These are phyloP conservation scores for Lojkania enalia DNA, from an alignment of 2,329 filamentous ascomycete species.

Conservation along the genomic window DNA sequence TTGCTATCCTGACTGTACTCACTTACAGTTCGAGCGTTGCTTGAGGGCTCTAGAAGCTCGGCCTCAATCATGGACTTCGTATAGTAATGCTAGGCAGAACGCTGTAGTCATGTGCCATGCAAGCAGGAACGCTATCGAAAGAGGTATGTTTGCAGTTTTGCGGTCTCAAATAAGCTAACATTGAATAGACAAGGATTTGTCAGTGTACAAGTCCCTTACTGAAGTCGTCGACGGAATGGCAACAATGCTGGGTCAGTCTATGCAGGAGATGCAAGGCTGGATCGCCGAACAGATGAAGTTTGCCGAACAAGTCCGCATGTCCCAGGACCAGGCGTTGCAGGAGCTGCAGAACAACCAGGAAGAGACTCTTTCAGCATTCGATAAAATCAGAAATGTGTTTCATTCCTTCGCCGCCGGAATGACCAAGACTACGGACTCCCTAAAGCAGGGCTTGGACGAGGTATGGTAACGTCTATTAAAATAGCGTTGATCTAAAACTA, in stretches of 20 bases:
- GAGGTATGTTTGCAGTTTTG: conserved; percentile 23
- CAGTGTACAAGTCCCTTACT: conserved; percentile 38
- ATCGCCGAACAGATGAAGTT: conserved; percentile 29
- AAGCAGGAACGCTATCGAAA: conserved; percentile 61
- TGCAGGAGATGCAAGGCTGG: conserved; percentile 28
- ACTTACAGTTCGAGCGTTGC: conserved; percentile 53
- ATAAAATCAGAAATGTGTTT: conserved; percentile 23
- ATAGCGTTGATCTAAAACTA: conserved; percentile 5
- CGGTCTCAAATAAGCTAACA: not conserved
- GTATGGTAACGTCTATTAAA: not conserved
- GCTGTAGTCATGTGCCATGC: conserved; percentile 66
- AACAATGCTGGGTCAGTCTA: conserved; percentile 24
- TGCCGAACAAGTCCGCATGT: conserved; percentile 21
- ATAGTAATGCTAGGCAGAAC: conserved; percentile 64
- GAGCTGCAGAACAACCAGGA: conserved; percentile 14
- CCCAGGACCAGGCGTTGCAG: conserved; percentile 24
- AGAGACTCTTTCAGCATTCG: conserved; percentile 19
- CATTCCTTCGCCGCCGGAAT: conserved; percentile 26
- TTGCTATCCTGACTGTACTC: conserved; percentile 41
- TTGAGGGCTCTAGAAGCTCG: conserved; percentile 57
- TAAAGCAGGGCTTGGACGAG: conserved; percentile 15
- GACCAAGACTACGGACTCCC: conserved; percentile 19
- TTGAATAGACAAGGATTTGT: conserved; percentile 25
- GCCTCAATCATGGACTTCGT: conserved; percentile 66
- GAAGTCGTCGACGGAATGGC: conserved; percentile 30